Evolutionary conservation across 2,329 filamentous ascomycete genomes (phyloP), one percentile per base, ranked within the genome.

Genomic region (Phialophora chinensis): DNA sequence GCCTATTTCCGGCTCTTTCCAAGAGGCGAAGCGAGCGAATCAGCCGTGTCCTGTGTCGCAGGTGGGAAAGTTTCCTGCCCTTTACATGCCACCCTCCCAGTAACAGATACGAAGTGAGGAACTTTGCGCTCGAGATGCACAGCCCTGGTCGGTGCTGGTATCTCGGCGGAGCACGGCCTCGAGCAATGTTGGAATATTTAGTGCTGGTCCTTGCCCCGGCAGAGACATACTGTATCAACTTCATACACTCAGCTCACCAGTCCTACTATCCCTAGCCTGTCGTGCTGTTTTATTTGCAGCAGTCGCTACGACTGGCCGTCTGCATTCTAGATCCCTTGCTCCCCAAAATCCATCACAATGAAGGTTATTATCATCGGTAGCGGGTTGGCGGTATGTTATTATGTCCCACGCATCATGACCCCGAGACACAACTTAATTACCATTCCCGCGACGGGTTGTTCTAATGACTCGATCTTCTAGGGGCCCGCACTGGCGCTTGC

Each of bases 401-500:
- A 53, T 12, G 55, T 64, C 23, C 3, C 38, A 33, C 8, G 12
- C 25, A 17, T 29, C 38, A n/a, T n/a, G 20, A 23, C 33, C 10
- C 1, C 12, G 17, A 10, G 3, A 50, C 47, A 52, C 25, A 31
- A 35, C 20, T 23, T 14, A 31, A 2, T 11, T 29, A 25, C 44
- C n/a, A n/a, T 14, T 23, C 12, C 38, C 57, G 20, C 10, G 44
- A 49, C 20, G 17, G 44, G 10, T 0, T 11, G 38, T 52, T 27
- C 49, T 52, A 29, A 53, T n/a, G 60, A 23, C 27, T 14, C 10
- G 10, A n/a, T 8, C 20, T 3, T 4, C 53, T 35, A 55, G 53
- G 63, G 66, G 11, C 66, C 79, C 20, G 85, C 86, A 47, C 81
- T 88, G 6, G 79, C 81, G 0, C 78, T 88, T 0, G 85, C 85